Percentiles rank a stretch among this genome's conserved stretches.
These are phyloP conservation scores for Botryotinia calthae DNA, from an alignment of 2,329 filamentous ascomycete species.

Conservation along the genomic window DNA sequence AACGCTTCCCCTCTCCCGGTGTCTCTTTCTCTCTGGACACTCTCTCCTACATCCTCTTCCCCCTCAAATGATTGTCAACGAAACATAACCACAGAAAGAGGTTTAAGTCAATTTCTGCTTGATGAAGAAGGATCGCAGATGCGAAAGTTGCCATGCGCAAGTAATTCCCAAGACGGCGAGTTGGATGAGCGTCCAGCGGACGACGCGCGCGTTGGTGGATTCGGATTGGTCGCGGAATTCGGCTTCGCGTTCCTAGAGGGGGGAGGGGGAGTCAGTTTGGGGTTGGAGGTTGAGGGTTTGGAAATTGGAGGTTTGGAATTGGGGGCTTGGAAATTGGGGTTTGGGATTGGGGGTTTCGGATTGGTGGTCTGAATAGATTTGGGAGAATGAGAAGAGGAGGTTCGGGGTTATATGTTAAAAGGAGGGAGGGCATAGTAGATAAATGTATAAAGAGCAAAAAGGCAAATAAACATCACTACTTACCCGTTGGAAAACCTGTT, in stretches of 20 bases:
- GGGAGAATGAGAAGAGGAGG: neutral
- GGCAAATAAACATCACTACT: constrained; percentile 31
- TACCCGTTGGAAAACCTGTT: constrained; percentile 96
- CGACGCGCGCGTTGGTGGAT: constrained; percentile 83
- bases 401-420: neutral
- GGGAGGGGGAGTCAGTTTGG: constrained; percentile 17
- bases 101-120: constrained; percentile 97
- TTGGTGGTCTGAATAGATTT: neutral
- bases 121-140: constrained; percentile 97
- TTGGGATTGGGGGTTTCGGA: neutral
- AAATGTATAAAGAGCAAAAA: neutral
- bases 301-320: neutral
- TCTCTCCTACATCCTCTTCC: neutral
- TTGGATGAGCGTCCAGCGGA: constrained; percentile 93
- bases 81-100: neutral
- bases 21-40: neutral
- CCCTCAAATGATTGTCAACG: neutral
- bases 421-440: neutral
- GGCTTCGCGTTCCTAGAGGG: constrained; percentile 80
- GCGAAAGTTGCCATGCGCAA: constrained; percentile 95
- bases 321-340: neutral
- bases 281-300: too few relatives aligned
- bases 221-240: constrained; percentile 99
- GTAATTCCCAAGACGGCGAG: constrained; percentile 78
- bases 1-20: too few relatives aligned